phyloP scores from a whole-genome alignment of 2,329 filamentous ascomycete genomes.

The Cytospora chrysosperma region DNA sequence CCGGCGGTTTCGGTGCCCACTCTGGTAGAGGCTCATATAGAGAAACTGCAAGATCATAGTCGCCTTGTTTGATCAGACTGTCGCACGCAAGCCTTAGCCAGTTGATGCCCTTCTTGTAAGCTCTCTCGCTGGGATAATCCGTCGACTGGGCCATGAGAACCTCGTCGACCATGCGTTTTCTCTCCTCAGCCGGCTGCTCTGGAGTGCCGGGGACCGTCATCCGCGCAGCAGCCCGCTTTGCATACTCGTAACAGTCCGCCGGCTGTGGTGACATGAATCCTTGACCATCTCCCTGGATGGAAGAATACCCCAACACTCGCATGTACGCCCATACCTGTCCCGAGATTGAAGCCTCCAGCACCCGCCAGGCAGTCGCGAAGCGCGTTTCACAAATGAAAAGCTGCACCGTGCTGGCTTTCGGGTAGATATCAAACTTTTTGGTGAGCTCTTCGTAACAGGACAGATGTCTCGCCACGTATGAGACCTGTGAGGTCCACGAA shows the following conservation, averaged over 20 bases:
- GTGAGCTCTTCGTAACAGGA: slow-evolving; percentile 26
- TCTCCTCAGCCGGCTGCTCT: slow-evolving; percentile 23
- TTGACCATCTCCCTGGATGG: slow-evolving; percentile 20
- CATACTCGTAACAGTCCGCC: slow-evolving; percentile 25
- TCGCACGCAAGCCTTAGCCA: slow-evolving; percentile 24
- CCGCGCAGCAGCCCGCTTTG: slow-evolving; percentile 21
- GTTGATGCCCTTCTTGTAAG: slow-evolving; percentile 22
- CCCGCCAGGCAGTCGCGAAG: slow-evolving; percentile 26
- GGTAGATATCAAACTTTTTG: slow-evolving; percentile 25
- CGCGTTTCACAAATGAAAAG: slow-evolving; percentile 26
- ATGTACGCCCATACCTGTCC: slow-evolving; percentile 28
- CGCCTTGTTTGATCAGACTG: slow-evolving; percentile 25
- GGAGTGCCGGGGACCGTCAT: slow-evolving; percentile 20
- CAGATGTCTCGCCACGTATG: slow-evolving; percentile 24
- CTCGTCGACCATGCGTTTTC: slow-evolving; percentile 26
- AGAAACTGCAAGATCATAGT: slow-evolving; percentile 25
- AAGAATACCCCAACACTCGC: slow-evolving; percentile 26
- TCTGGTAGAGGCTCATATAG: slow-evolving; percentile 26
- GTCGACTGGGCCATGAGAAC: slow-evolving; percentile 12
- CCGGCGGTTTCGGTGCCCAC: slow-evolving; percentile 23
- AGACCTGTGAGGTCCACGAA: slow-evolving; percentile 25
- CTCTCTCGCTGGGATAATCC: slow-evolving; percentile 21
- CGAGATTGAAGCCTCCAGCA: slow-evolving; percentile 26
- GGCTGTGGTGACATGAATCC: slow-evolving; percentile 24
- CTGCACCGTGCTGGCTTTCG: slow-evolving; percentile 24